Conservation (phyloP, 768 basidiomycete genomes). For the Amanita rubescens region DNA sequence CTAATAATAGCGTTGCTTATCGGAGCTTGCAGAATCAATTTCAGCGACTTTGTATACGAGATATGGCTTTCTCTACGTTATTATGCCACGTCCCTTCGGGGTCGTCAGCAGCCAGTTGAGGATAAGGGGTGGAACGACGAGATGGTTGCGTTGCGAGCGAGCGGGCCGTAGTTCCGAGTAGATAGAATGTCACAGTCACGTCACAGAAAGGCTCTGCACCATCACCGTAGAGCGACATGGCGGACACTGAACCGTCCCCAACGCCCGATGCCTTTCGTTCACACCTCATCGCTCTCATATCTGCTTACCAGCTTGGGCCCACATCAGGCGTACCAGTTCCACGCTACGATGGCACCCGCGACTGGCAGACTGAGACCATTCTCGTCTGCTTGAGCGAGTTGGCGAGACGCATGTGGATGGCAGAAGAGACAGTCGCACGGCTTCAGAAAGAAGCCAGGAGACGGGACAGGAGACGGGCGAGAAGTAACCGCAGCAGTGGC, state of each 20-base stretch:
- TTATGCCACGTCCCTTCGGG: slow-evolving; percentile 39
- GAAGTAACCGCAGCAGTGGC: neutral
- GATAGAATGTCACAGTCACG: neutral
- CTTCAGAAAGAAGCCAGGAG: slow-evolving; percentile 28
- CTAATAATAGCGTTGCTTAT: neutral
- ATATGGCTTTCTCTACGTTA: slow-evolving; percentile 56
- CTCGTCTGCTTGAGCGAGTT: slow-evolving; percentile 43
- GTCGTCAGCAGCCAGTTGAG: slow-evolving; percentile 9
- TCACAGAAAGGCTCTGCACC: neutral
- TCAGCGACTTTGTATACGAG: slow-evolving; percentile 56
- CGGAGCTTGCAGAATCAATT: slow-evolving; percentile 21
- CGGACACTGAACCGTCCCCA: slow-evolving; percentile 12
- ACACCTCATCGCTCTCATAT: slow-evolving; percentile 51
- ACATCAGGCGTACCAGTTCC: slow-evolving; percentile 40
- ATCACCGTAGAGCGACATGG: slow-evolving; percentile 2
- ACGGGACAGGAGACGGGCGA: slow-evolving; percentile 15
- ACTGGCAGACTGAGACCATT: slow-evolving; percentile 55
- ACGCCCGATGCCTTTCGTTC: slow-evolving; percentile 23
- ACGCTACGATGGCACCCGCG: slow-evolving; percentile 43
- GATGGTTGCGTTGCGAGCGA: neutral
- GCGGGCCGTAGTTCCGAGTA: neutral
- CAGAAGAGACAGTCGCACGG: slow-evolving; percentile 38
- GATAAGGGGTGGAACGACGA: slow-evolving; percentile 20
- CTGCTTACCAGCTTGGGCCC: slow-evolving; percentile 51
- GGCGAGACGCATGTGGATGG: slow-evolving; percentile 46